Conservation (phyloP, 2,329 filamentous ascomycete genomes). For the Aschersonia sp. region DNA sequence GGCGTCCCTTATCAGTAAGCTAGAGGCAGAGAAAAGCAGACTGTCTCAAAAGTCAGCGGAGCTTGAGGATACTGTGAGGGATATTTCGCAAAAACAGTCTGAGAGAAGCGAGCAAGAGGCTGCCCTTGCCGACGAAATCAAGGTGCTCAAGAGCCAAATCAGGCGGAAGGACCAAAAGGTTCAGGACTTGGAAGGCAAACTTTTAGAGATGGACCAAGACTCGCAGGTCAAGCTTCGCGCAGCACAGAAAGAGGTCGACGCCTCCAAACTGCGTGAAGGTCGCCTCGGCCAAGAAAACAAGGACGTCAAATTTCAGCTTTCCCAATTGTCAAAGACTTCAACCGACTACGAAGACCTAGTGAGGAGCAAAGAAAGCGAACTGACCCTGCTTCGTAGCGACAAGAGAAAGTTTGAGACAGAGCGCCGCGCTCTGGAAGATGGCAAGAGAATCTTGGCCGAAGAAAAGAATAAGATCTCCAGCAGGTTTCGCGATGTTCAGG, state of each 20-base stretch:
- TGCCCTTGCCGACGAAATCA: slow-evolving; percentile 66
- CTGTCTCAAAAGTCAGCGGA: slow-evolving; percentile 52
- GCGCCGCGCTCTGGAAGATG: slow-evolving; percentile 61
- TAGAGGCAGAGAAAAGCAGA: slow-evolving; percentile 76
- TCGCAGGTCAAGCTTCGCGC: slow-evolving; percentile 70
- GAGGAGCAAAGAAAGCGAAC: slow-evolving; percentile 83
- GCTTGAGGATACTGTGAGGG: slow-evolving; percentile 56
- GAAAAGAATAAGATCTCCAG: slow-evolving; percentile 69
- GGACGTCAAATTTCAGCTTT: slow-evolving; percentile 70
- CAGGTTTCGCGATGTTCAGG: slow-evolving; percentile 71
- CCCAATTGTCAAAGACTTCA: slow-evolving; percentile 77
- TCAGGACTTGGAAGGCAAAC: slow-evolving; percentile 70
- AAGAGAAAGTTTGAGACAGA: slow-evolving; percentile 73
- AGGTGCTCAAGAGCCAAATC: slow-evolving; percentile 83
- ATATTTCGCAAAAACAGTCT: slow-evolving; percentile 55
- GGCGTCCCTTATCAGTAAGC: slow-evolving; percentile 65
- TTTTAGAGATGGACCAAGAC: slow-evolving; percentile 78
- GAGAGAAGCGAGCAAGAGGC: slow-evolving; percentile 66
- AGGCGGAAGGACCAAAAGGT: slow-evolving; percentile 79
- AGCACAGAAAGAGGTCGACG: slow-evolving; percentile 66
- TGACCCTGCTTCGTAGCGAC: slow-evolving; percentile 72
- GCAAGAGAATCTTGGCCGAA: slow-evolving; percentile 53
- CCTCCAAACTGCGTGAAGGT: slow-evolving; percentile 57
- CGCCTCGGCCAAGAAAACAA: slow-evolving; percentile 69
- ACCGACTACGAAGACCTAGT: slow-evolving; percentile 93